Conservation (phyloP, 179 eudicot genomes). For the Silene coronaria region DNA sequence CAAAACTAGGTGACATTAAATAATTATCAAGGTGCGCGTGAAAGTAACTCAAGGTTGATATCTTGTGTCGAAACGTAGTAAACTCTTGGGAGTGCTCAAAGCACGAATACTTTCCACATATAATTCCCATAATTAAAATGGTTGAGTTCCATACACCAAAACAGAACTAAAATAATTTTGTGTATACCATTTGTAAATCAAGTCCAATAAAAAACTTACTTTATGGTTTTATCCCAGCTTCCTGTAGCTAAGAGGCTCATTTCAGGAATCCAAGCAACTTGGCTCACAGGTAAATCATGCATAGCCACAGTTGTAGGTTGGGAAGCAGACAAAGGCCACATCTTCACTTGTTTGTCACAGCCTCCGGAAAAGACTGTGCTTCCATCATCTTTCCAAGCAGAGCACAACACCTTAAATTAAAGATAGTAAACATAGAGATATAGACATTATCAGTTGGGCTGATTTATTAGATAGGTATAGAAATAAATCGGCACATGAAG, state of each 20-base stretch:
- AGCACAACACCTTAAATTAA: constrained; percentile 57
- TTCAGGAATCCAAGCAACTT: constrained; percentile 93
- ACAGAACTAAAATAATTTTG: not conserved
- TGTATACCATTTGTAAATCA: no score
- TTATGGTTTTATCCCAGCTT: constrained; percentile 87
- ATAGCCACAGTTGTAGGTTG: constrained; percentile 73
- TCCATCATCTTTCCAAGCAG: constrained; percentile 95
- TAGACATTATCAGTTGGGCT: not conserved
- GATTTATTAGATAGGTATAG: not conserved
- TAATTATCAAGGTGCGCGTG: no score
- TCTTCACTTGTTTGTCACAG: constrained; percentile 91
- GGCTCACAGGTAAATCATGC: constrained; percentile 90
- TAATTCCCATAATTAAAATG: not conserved
- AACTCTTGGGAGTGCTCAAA: not conserved
- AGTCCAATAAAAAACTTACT: constrained; percentile 29
- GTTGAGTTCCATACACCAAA: not conserved
- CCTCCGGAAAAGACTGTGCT: constrained; percentile 93
- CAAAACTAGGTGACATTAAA: no score
- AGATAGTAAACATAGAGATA: not conserved
- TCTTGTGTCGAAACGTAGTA: no score
- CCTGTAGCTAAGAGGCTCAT: constrained; percentile 72
- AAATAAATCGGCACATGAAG: not conserved
- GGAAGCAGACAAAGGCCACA: constrained; percentile 85
- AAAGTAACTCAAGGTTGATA: no score
- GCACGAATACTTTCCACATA: not conserved